Conservation (phyloP, 257 asterid species). For the Nemophila menziesii region DNA sequence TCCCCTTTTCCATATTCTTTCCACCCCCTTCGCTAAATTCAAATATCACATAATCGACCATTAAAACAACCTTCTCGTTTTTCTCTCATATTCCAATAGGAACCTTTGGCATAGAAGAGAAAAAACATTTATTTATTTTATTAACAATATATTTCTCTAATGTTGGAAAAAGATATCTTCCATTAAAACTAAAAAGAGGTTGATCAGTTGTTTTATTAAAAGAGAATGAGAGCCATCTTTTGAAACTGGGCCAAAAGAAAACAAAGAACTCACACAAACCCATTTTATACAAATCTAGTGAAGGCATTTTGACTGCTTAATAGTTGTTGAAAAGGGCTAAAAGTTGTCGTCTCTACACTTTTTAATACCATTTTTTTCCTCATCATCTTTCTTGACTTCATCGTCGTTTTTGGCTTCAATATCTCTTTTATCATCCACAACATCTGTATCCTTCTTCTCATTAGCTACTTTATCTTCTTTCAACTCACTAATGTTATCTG, state of each 20-base stretch:
- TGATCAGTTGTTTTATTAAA: conserved; percentile 25
- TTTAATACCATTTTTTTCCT: conserved; percentile 24
- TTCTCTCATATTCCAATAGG: conserved; percentile 68
- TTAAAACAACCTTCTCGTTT: conserved; percentile 48
- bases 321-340: conserved; percentile 64
- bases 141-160: conserved; percentile 18
- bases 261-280: conserved; percentile 55
- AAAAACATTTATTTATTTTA: conserved; percentile 38
- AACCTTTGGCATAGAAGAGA: conserved; percentile 51
- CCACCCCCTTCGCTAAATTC: conserved; percentile 67
- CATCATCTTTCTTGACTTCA: conserved; percentile 20
- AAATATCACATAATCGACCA: conserved; percentile 53
- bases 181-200: conserved; percentile 31
- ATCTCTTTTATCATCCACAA: conserved; percentile 6
- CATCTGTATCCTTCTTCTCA: conserved; percentile 9
- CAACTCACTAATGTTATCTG: conserved; percentile 16
- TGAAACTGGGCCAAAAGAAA: conserved; percentile 58
- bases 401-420: too few species aligned
- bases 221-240: conserved; percentile 35
- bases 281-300: conserved; percentile 73
- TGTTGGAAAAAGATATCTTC: conserved; percentile 22
- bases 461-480: conserved; percentile 11
- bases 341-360: conserved; percentile 37
- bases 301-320: conserved; percentile 80
- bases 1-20: conserved; percentile 93